phyloP scores from a whole-genome alignment of 2,329 filamentous ascomycete species.

The Nemania serpens region DNA sequence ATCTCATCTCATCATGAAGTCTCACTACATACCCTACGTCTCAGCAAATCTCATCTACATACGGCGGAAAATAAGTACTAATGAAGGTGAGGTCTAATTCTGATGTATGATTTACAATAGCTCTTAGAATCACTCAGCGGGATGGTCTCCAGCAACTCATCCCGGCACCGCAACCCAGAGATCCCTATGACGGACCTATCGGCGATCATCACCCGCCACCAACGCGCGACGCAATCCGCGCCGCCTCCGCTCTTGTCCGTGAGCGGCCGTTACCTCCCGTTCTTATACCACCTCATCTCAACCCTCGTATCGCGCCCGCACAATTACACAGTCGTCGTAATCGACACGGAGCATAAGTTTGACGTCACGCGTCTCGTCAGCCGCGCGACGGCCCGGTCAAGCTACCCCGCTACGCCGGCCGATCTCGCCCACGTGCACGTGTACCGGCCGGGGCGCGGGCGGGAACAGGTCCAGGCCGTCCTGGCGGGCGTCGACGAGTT shows the following conservation, averaged over 20 bases:
- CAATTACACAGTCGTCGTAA: constrained; percentile 54
- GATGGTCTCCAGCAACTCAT: constrained; percentile 20
- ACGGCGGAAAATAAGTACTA: neutral
- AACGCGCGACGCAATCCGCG: constrained; percentile 52
- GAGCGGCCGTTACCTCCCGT: constrained; percentile 56
- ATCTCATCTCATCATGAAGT: constrained; percentile 19
- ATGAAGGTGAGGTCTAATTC: neutral
- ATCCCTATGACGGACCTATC: constrained; percentile 53
- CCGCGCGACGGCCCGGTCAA: neutral
- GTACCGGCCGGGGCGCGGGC: constrained; percentile 46
- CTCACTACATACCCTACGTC: neutral
- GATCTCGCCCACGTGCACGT: constrained; percentile 59
- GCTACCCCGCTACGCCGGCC: constrained; percentile 31
- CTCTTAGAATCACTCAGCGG: constrained; percentile 31
- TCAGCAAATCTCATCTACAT: neutral
- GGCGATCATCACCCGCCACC: constrained; percentile 51
- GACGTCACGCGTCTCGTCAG: constrained; percentile 52
- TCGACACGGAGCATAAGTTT: constrained; percentile 62
- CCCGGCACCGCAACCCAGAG: constrained; percentile 19
- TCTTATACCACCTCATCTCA: constrained; percentile 61
- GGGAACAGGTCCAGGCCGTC: constrained; percentile 40
- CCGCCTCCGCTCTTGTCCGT: constrained; percentile 51
- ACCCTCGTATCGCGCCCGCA: constrained; percentile 54
- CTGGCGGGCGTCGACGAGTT: constrained; percentile 50
- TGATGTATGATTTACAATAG: constrained; percentile 21